Conservation (phyloP, 441 rosid genomes). For the Gossypium schwendimanii region DNA sequence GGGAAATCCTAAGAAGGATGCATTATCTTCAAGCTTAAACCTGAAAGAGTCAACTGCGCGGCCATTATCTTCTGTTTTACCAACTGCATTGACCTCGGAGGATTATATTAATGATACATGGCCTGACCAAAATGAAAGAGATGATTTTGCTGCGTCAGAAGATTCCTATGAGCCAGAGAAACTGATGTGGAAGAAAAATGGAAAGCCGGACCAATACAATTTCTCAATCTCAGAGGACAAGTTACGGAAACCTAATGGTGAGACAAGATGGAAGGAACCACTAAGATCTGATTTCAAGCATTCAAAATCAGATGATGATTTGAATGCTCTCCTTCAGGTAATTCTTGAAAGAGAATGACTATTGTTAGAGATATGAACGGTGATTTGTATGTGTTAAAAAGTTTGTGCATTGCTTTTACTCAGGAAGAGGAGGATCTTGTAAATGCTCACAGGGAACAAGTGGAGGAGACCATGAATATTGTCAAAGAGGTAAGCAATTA, state of each 20-base stretch:
- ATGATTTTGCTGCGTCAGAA: constrained; percentile 65
- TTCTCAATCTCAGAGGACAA: constrained; percentile 45
- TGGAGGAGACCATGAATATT: constrained; percentile 63
- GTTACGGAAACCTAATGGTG: constrained; percentile 41
- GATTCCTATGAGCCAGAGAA: constrained; percentile 63
- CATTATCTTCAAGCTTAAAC: constrained; percentile 57
- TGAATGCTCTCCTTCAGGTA: constrained; percentile 7
- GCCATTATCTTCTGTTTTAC: constrained; percentile 60
- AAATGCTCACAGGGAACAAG: constrained; percentile 63
- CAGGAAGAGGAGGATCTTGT: constrained; percentile 84
- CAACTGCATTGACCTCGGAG: constrained; percentile 48
- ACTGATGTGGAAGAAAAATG: constrained; percentile 63
- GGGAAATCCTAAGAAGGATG: constrained; percentile 74
- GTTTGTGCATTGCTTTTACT: background rate
- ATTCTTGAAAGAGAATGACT: background rate
- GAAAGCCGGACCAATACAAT: constrained; percentile 48
- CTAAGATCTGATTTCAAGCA: constrained; percentile 29
- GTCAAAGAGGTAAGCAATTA: constrained; percentile 55
- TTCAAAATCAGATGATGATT: constrained; percentile 6
- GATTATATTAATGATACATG: constrained; percentile 67
- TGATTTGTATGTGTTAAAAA: background rate
- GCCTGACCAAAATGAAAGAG: constrained; percentile 68
- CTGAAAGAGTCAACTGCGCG: constrained; percentile 63
- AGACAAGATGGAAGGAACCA: constrained; percentile 44
- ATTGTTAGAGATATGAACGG: background rate